A percentile compares a stretch with the other conserved stretches of the same genome.
These are phyloP conservation scores for Lasiodiplodia theobromae DNA, from an alignment of 2,329 filamentous ascomycete genomes.

Conservation along the genomic window DNA sequence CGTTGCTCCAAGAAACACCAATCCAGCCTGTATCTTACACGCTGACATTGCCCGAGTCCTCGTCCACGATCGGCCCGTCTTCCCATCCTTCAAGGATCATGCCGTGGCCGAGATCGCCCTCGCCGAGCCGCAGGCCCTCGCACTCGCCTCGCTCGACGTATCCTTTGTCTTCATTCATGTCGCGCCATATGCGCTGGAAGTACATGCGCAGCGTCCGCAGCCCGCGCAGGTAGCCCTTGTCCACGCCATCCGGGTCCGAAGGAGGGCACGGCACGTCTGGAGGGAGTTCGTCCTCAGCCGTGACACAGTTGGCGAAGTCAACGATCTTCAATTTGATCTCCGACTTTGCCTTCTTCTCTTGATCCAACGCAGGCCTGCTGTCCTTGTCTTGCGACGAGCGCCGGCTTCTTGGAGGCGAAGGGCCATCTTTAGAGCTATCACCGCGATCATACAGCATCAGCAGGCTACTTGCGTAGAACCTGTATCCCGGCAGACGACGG, in stretches of 20 bases:
- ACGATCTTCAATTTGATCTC: conserved; percentile 94
- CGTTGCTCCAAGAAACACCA: conserved; percentile 28
- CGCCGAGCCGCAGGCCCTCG: conserved; percentile 44
- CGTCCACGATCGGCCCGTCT: conserved; percentile 43
- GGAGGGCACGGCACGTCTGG: conserved; percentile 76
- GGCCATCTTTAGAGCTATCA: conserved; percentile 54
- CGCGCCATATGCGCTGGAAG: conserved; percentile 85
- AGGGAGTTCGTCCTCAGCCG: conserved; percentile 73
- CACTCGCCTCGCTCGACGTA: conserved; percentile 54
- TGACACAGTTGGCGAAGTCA: conserved; percentile 97
- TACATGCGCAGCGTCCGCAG: conserved; percentile 80
- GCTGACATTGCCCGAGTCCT: conserved; percentile 46
- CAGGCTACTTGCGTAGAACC: conserved; percentile 93
- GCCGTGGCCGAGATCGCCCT: conserved; percentile 42
- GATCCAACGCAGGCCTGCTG: conserved; percentile 32
- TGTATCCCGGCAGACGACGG: conserved; percentile 78
- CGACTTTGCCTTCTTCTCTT: conserved; percentile 37
- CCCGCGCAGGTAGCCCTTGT: conserved; percentile 88
- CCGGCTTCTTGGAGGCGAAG: conserved; percentile 31
- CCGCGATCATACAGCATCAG: conserved; percentile 97
- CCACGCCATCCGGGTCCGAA: conserved; percentile 78
- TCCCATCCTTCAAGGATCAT: conserved; percentile 44
- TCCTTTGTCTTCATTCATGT: conserved; percentile 61
- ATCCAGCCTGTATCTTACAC: conserved; percentile 35
- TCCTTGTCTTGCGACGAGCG: conserved; percentile 38